Percentiles rank a stretch among this genome's conserved stretches.
phyloP scores from a whole-genome alignment of 495 filamentous ascomycete genomes.

The Lichina pygmaea region DNA sequence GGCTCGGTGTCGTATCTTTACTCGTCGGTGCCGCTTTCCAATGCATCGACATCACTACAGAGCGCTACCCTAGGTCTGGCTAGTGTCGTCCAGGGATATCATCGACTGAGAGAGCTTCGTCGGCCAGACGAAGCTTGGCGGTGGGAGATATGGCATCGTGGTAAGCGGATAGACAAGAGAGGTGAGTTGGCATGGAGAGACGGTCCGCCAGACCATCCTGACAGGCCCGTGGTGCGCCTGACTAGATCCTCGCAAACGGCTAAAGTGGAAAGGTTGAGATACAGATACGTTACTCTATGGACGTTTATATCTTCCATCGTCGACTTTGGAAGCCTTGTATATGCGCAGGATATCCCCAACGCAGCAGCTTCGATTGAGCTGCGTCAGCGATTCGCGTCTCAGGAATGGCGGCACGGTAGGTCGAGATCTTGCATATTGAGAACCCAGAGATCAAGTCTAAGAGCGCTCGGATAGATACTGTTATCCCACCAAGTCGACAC shows the following conservation, averaged over 20 bases:
- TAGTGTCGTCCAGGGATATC: constrained; percentile 40
- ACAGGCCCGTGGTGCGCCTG: too few relatives aligned
- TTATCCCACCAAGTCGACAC: constrained; percentile 67
- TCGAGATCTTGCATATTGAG: constrained; percentile 17
- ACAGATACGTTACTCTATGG: constrained; percentile 59
- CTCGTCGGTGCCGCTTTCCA: constrained; percentile 43
- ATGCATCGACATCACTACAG: constrained; percentile 14
- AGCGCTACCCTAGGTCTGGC: constrained; percentile 34
- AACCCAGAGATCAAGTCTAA: constrained; percentile 13
- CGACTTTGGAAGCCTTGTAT: constrained; percentile 68
- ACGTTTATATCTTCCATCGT: constrained; percentile 60
- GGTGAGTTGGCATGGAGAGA: constrained; percentile 2
- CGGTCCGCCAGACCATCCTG: too few relatives aligned
- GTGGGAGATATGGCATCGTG: constrained; percentile 24
- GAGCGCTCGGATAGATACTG: constrained; percentile 15
- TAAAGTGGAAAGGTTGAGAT: not conserved
- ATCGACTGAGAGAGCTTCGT: constrained; percentile 28
- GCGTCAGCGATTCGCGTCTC: constrained; percentile 50
- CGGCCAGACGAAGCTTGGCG: constrained; percentile 19
- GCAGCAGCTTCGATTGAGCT: constrained; percentile 51
- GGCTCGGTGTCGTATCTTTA: constrained; percentile 82
- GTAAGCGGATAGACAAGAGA: constrained; percentile 16
- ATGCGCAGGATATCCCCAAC: constrained; percentile 56
- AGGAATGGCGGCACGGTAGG: constrained; percentile 40
- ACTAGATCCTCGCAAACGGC: not conserved